Evolutionary conservation across 1,284 basidiomycete species (phyloP).

Genomic region (Leccinum pallidistipes): DNA sequence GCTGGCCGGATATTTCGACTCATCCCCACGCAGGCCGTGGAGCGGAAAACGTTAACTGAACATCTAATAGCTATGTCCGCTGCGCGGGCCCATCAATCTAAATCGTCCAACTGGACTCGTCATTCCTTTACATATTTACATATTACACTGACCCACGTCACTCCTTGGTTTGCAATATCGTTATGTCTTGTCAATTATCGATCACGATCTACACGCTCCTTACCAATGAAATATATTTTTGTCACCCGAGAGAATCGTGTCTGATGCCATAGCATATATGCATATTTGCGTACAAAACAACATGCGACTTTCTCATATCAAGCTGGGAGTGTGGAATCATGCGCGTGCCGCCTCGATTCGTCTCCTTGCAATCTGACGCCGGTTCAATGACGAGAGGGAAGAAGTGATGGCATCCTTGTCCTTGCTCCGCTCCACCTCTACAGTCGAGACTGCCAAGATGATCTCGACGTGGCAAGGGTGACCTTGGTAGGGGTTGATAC

Average conservation of each 20-base stretch:
- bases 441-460: conserved; percentile 77
- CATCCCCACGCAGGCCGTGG: background rate
- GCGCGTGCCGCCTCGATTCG: conserved; percentile 76
- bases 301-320: conserved; percentile 12
- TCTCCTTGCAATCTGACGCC: conserved; percentile 79
- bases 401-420: conserved; percentile 65
- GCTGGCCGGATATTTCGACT: background rate
- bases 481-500: conserved; percentile 90
- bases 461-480: conserved; percentile 96
- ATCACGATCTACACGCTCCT: conserved; percentile 11
- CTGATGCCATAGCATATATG: conserved; percentile 31
- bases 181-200: background rate
- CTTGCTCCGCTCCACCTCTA: conserved; percentile 87
- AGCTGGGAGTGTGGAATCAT: conserved; percentile 18
- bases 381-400: conserved; percentile 67
- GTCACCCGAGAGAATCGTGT: background rate
- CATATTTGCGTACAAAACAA: conserved; percentile 35
- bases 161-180: conserved; percentile 4
- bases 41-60: background rate
- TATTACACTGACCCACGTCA: background rate
- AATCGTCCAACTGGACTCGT: background rate
- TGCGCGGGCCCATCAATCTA: background rate
- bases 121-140: background rate
- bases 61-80: background rate
- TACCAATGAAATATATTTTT: conserved; percentile 6